Base-by-base conservation (phyloP, 192 early-diverging fungal species). In the Entomortierella parvispora region DNA sequence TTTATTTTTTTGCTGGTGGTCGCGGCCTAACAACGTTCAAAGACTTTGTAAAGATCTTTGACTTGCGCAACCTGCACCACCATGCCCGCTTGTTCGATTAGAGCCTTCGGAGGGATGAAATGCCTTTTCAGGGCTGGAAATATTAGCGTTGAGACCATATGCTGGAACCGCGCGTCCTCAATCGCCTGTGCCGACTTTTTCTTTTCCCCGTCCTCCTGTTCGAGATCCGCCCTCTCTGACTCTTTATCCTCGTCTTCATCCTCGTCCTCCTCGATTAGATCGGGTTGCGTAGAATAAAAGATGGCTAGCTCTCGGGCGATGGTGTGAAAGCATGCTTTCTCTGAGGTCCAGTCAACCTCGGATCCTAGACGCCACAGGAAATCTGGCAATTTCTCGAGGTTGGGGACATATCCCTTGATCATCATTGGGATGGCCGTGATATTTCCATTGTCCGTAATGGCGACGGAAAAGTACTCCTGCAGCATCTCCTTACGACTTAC, bases 1-100 rank as follows among this genome's bases (percentile, higher is more conserved):
- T n/a, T 28, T 25, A 2, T 49, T 48, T 46, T 23, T 49, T 49
- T 34, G 3, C n/a, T 23, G 1, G 23, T 46, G 43, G 43, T 47
- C 18, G n/a, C 17, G 65, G 11, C n/a, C 81, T 84, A 98, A 79
- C 97, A 99, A n/a, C 97, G 82, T 68, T 99, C 97, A 88, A 99
- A 99, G 40, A 98, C 91, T 28, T 90, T 93, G 80, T 99, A 99
- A 28, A 99, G 82, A 65, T 98, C 95, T 23, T 91, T 88, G 57
- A 96, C 83, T 67, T 93, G 88, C 2, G 92, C 93, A 18, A 99
- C 78, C 66, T 94, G 90, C 4, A 94, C 81, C 17, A 96, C 72
- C 33, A 79, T 71, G 7, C 90, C 85, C 28, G 84, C 79, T 62
- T 82, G 80, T 57, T 88, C 85, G 18, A 86, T 83, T 50, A 95